Conservation (phyloP, 805 yeast species). For the Candida stauntonica region DNA sequence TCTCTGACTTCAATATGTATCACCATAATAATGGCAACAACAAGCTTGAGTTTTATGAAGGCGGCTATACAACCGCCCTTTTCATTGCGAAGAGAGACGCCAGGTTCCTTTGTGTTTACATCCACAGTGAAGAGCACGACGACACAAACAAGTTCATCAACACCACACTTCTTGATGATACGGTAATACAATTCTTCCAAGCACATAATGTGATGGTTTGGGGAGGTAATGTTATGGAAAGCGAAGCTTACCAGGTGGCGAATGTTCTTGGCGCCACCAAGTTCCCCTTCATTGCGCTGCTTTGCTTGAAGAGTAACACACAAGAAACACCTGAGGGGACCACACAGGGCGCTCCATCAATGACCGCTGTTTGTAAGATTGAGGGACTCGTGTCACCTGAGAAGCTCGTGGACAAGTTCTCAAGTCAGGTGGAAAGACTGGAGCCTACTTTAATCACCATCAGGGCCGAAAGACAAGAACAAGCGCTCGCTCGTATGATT, state of each 20-base stretch:
- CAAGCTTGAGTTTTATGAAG: constrained; percentile 44
- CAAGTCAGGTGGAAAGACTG: constrained; percentile 48
- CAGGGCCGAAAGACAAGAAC: constrained; percentile 58
- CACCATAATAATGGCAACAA: constrained; percentile 21
- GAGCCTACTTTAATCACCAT: constrained; percentile 57
- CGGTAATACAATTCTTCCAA: constrained; percentile 43
- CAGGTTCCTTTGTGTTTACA: constrained; percentile 66
- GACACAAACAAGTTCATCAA: constrained; percentile 49
- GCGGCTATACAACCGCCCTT: constrained; percentile 78
- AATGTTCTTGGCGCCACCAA: constrained; percentile 65
- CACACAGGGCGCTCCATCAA: constrained; percentile 46
- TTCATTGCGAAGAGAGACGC: constrained; percentile 64
- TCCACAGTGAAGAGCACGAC: constrained; percentile 72
- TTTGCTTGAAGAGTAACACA: constrained; percentile 52
- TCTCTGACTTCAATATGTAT: constrained; percentile 47
- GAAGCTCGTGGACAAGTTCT: constrained; percentile 40
- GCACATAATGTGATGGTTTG: constrained; percentile 61
- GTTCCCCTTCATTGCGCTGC: constrained; percentile 77
- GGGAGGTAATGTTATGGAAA: constrained; percentile 82
- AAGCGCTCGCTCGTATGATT: constrained; percentile 51
- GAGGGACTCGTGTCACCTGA: constrained; percentile 52
- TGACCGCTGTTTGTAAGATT: constrained; percentile 55
- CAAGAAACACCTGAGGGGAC: constrained; percentile 56
- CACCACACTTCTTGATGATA: constrained; percentile 48
- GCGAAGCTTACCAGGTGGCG: constrained; percentile 82